Conservation (phyloP, 192 early-diverging fungal species). For the Backusella macrospora region DNA sequence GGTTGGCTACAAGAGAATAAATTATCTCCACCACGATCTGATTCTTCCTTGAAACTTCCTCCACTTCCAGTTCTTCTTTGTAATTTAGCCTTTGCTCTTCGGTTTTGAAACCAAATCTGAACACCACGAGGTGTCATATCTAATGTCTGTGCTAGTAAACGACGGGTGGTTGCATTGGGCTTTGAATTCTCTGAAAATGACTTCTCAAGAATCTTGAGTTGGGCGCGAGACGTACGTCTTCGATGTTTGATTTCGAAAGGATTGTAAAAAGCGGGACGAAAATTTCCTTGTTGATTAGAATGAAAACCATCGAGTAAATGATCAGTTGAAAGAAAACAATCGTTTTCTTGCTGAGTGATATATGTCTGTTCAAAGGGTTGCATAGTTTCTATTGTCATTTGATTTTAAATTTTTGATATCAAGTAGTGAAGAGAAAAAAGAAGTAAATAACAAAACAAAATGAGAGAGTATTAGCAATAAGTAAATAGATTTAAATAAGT, state of each 20-base stretch:
- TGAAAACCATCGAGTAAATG: constrained; percentile 15
- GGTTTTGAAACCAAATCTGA: constrained; percentile 91
- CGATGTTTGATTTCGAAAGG: constrained; percentile 78
- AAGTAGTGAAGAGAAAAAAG: neutral
- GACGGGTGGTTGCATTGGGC: constrained; percentile 65
- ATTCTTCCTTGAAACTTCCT: constrained; percentile 19
- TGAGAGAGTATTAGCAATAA: neutral
- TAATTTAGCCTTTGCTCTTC: constrained; percentile 83
- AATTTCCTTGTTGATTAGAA: constrained; percentile 42
- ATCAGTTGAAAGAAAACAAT: neutral
- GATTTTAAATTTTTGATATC: neutral
- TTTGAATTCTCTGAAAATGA: constrained; percentile 65
- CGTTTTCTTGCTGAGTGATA: neutral
- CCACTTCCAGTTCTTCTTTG: constrained; percentile 40
- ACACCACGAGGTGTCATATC: constrained; percentile 74
- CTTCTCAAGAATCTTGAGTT: constrained; percentile 71
- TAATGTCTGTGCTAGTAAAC: constrained; percentile 61
- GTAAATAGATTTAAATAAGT: neutral
- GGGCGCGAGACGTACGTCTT: constrained; percentile 70
- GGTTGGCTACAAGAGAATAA: neutral
- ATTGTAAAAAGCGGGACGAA: constrained; percentile 74
- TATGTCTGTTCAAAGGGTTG: constrained; percentile 14
- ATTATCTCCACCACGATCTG: neutral
- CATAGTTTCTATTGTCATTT: constrained; percentile 19
- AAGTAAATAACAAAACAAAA: neutral